Conservation (phyloP, 73 alveolate species). For the Paramecium sexaurelia region DNA sequence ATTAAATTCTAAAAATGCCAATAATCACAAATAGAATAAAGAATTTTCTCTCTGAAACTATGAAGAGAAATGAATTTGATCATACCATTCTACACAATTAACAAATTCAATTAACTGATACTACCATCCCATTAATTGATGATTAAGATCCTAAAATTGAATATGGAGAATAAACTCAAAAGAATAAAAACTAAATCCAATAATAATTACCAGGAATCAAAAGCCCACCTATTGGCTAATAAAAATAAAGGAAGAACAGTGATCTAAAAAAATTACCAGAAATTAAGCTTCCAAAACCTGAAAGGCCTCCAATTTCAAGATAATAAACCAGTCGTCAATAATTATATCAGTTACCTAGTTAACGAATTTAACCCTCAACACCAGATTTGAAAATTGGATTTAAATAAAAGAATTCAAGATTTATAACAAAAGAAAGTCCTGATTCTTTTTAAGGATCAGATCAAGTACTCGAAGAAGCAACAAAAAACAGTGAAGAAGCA, state of each 20-base stretch:
- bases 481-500: background rate
- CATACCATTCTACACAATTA: constrained; percentile 85
- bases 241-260: background rate
- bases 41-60: constrained; percentile 79
- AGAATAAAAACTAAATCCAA: background rate
- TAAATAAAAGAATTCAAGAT: background rate
- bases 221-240: background rate
- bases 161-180: background rate
- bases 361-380: background rate
- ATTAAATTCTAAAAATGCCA: constrained; percentile 81
- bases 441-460: constrained; percentile 39
- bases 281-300: constrained; percentile 20
- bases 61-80: constrained; percentile 81
- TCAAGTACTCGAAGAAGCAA: background rate
- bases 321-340: background rate
- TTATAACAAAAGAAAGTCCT: constrained; percentile 50
- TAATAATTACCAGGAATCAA: constrained; percentile 24
- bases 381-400: background rate
- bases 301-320: constrained; percentile 1
- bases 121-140: constrained; percentile 24
- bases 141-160: background rate
- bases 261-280: constrained; percentile 2
- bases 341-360: background rate
- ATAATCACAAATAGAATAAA: constrained; percentile 75
- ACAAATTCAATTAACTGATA: background rate